Evolutionary conservation across 768 basidiomycete species (phyloP), one percentile per base, ranked within the genome.

Genomic region (Lactarius hengduanensis): DNA sequence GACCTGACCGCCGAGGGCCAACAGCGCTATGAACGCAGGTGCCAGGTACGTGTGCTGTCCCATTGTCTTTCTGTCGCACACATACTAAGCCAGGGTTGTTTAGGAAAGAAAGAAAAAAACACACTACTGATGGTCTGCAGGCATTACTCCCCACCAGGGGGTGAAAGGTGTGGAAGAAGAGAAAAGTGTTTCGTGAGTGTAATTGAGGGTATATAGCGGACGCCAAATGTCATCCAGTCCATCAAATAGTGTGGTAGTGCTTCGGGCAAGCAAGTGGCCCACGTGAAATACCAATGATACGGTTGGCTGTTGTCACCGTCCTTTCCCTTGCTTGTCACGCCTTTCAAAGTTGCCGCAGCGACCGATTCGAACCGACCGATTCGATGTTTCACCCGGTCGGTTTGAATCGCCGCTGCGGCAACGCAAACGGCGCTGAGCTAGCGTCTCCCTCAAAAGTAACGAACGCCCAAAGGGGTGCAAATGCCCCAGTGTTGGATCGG

Each of bases 1-100:
- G 50, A 84, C 72, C 63, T 86, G 82, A 1, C 85, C 86, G 40
- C 84, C 86, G 45, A 77, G 67, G 30, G 85, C 76, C 62, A 84
- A 81, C 8, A 87, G 75, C 26, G 75, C 76, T 60, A 86, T 76
- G 71, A 78, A 86, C 8, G 76, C 72, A 28, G 80, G 66, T 15
- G 72, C 71, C 30, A 85, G 70, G 56, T 74, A 70, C 9, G 56
- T 50, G 59, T 68, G 64, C 55, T 65, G 22, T 18, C 7, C 45
- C 65, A 62, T 66, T 53, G 45, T 60, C 43, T 56, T 38, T 43
- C 54, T 43, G 10, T 7, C 22, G 26, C 16, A 30, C 20, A 22
- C 2, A 22, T 2, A 38, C 16, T 34, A 36, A 36, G 54, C 3
- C 8, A n/a, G 18, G 15, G 7, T 13, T 7, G 11, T 11, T 4